Evolutionary conservation across 2,329 filamentous ascomycete genomes (phyloP), one percentile per base, ranked within the genome.

Genomic region (Phialophora macrospora): DNA sequence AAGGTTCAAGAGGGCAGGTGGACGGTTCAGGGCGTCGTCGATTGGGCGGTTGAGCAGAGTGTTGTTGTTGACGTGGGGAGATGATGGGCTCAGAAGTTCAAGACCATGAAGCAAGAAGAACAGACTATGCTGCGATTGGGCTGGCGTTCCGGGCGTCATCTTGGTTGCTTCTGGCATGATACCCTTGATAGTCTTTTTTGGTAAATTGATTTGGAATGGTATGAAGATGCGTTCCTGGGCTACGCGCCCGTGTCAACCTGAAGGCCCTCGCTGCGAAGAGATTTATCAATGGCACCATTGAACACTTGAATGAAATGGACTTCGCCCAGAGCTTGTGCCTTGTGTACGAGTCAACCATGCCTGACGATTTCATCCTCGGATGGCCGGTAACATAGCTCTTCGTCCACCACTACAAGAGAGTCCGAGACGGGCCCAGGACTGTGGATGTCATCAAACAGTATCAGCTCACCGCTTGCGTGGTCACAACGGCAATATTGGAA

Each of bases 1-100:
- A 65, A 72, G 78, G 28, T 81, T 77, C 77, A 56, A 64, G n/a
- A 75, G 74, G 68, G 79, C 71, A n/a, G 75, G 58, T 72, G 74
- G 57, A 79, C 80, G 60, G 74, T 76, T 7, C 80, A 82, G 67
- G 72, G 68, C 44, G 63, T 80, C 24, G 74, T 77, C 2, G 77
- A 82, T 69, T 77, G 74, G 74, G 56, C 79, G 49, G 76, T 80
- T 26, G 80, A 80, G 63, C 72, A 68, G 34, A 71, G 78, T n/a
- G 69, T 81, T 65, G 74, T 78, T 60, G 74, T 80, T 58, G 73
- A 77, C 17, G 54, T 67, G 52, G 62, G 66, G 20, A 54, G 44
- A 54, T 34, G 55, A 57, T 14, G 26, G 20, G 7, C 28, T 55
- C 52, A 4, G 14, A n/a, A 55, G 24, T 0, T 55, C 22, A n/a